These are phyloP conservation scores for Neocallimastix lanati DNA, from an alignment of 192 early-diverging fungal genomes.

Conservation along the genomic window DNA sequence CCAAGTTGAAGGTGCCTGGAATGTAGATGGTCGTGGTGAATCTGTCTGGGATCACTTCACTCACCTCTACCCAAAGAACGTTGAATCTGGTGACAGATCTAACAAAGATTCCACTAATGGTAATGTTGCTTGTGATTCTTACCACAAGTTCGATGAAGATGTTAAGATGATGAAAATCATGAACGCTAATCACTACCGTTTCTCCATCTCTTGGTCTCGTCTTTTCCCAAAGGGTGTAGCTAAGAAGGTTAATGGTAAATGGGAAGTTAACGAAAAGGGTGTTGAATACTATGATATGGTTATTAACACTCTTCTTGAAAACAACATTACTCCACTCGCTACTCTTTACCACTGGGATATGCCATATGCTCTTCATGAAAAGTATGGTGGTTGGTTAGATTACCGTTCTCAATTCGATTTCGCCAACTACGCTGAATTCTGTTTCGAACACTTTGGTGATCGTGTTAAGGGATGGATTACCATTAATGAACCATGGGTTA, in stretches of 20 bases:
- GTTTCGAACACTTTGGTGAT: conserved; percentile 16
- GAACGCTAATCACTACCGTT: conserved; percentile 15
- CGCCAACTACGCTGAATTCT: conserved; percentile 11
- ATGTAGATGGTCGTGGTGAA: conserved; percentile 19
- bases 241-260: background rate
- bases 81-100: conserved; percentile 2
- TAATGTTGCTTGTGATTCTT: conserved; percentile 14
- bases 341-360: conserved; percentile 23
- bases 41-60: conserved; percentile 20
- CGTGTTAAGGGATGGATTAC: conserved; percentile 25
- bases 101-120: conserved; percentile 6
- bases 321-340: background rate
- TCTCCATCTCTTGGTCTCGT: conserved; percentile 24
- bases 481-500: conserved; percentile 17
- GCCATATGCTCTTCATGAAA: conserved; percentile 12
- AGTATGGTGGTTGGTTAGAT: conserved; percentile 10
- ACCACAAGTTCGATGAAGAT: conserved; percentile 14
- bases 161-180: conserved; percentile 8
- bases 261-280: conserved; percentile 14
- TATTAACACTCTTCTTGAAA: background rate
- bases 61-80: background rate
- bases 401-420: conserved; percentile 13
- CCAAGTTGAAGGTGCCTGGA: conserved; percentile 20
- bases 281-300: conserved; percentile 18
- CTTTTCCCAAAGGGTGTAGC: conserved; percentile 10